A percentile compares a stretch with the other conserved stretches of the same genome.
Conservation (phyloP, 805 yeast species). For the Ogataea saltuana region DNA sequence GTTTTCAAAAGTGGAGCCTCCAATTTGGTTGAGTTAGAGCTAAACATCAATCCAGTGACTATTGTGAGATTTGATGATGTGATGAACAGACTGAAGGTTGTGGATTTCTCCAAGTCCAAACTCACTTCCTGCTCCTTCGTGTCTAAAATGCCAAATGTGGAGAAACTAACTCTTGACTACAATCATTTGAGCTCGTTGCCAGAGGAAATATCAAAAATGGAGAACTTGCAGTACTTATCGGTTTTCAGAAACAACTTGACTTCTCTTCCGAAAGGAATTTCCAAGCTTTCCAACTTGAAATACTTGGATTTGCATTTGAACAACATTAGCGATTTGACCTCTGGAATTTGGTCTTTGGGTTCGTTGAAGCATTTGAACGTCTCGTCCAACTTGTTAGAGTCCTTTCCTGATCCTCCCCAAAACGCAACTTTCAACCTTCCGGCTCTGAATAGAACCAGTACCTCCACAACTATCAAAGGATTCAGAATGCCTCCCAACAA, state of each 20-base stretch:
- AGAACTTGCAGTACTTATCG: conserved; percentile 64
- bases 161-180: conserved; percentile 72
- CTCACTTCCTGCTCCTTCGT: conserved; percentile 74
- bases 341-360: conserved; percentile 62
- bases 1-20: conserved; percentile 64
- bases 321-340: conserved; percentile 69
- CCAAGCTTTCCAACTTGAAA: conserved; percentile 57
- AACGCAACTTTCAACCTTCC: conserved; percentile 11
- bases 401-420: conserved; percentile 56
- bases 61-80: conserved; percentile 53
- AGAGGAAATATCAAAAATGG: conserved; percentile 58
- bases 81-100: conserved; percentile 61
- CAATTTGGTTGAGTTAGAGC: conserved; percentile 63
- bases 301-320: conserved; percentile 81
- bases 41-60: conserved; percentile 85
- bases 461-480: conserved; percentile 8
- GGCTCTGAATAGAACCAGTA: conserved; percentile 8
- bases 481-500: conserved; percentile 1
- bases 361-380: conserved; percentile 62
- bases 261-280: conserved; percentile 65
- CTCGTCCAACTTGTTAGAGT: conserved; percentile 68
- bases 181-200: conserved; percentile 83
- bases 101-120: conserved; percentile 82
- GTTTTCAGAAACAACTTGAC: conserved; percentile 74
- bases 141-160: conserved; percentile 61